phyloP scores from a whole-genome alignment of 2,329 filamentous ascomycete species.

The Neonectria punicea region DNA sequence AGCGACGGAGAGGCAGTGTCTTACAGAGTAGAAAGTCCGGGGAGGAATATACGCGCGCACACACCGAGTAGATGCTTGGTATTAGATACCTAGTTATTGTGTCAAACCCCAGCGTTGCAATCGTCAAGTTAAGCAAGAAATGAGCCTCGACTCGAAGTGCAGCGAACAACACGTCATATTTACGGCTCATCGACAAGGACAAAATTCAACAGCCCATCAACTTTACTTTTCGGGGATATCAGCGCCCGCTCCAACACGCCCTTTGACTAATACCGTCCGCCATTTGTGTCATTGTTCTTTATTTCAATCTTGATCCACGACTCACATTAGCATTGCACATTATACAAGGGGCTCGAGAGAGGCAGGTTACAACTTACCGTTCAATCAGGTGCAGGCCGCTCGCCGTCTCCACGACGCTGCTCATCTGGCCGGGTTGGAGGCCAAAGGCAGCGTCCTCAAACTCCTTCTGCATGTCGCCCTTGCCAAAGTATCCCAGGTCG shows the following conservation, averaged over 20 bases:
- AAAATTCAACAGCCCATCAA: slow-evolving; percentile 15
- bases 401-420: slow-evolving; percentile 87
- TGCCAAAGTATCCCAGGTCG: slow-evolving; percentile 94
- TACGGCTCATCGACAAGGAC: slow-evolving; percentile 11
- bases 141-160: neutral
- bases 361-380: slow-evolving; percentile 67
- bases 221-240: slow-evolving; percentile 26
- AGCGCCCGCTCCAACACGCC: slow-evolving; percentile 10
- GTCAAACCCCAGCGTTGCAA: neutral
- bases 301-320: slow-evolving; percentile 32
- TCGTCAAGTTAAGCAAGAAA: slow-evolving; percentile 7
- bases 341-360: neutral
- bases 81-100: neutral
- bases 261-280: slow-evolving; percentile 4
- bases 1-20: neutral
- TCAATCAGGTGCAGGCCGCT: slow-evolving; percentile 97
- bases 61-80: neutral
- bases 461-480: slow-evolving; percentile 97
- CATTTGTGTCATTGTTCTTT: slow-evolving; percentile 10
- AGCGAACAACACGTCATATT: slow-evolving; percentile 11
- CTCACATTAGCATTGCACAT: neutral
- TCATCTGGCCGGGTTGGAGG: slow-evolving; percentile 88
- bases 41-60: neutral
- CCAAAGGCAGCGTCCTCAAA: slow-evolving; percentile 96
- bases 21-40: neutral